Evolutionary conservation across 2,329 filamentous ascomycete genomes (phyloP), one percentile per base, ranked within the genome.

Genomic region (Aspergillus sp.): DNA sequence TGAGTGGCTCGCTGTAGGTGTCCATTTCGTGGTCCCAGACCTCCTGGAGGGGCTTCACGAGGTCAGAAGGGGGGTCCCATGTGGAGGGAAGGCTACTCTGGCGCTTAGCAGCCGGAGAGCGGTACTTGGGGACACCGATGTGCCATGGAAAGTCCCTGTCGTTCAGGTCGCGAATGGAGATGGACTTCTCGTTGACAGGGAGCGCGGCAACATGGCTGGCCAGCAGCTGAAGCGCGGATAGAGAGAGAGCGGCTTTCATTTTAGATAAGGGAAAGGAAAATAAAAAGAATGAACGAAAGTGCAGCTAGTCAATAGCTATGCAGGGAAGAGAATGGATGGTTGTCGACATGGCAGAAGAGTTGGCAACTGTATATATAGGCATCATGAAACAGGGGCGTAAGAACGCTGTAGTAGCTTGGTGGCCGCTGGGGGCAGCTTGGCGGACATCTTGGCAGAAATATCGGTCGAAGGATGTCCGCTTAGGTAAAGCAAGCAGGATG

Each of bases 221-320:
- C 59, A 63, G 61, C 61, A 63, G 61, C 59, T 56, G 61, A 27
- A 63, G 43, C 25, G 59, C 48, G 33, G 51, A 48, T 39, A 63
- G 48, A 33, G 59, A 61, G 43, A 63, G 54, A 52, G 44, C 25
- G 31, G 56, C 40, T 33, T 58, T 63, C 59, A 63, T 63, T 27
- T 45, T 40, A 23, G 23, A 45, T 17, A 51, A 17, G 49, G 23
- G 6, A 31, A 31, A 9, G 27, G 27, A 31, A 31, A 31, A 31
- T 1, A 4, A 50, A 45, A 40, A 44, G 6, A 46, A 39, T 1
- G 33, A 41, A 57, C 7, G 33, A 17, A 56, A 35, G n/a, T 45
- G 35, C 2, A 52, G 54, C 54, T 56, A 56, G 17, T 56, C 46
- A 56, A 56, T 56, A 56, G 54, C 54, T 56, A 37, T 31, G 52